Base-by-base conservation (phyloP, 1,139 yeast genomes). In the Hansenula lynferdii region DNA sequence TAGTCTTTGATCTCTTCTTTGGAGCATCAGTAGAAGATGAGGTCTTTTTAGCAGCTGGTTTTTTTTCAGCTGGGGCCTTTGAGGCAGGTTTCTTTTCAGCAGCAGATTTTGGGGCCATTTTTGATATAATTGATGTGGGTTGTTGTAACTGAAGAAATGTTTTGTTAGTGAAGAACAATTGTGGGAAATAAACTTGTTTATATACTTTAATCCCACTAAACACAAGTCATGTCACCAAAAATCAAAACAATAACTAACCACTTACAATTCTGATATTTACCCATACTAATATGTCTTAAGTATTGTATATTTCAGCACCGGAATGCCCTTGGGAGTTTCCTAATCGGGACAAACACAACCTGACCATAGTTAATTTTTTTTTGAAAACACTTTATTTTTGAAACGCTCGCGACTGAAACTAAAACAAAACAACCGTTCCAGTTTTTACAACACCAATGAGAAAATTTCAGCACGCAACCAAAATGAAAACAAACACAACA, bases 1-100 rank as follows among this genome's bases (percentile, higher is more conserved):
- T 89, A 61, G 94, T 75, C 85, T 90, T 92, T 60, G 90, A 67
- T 80, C 96, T 89, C 89, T 86, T 92, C 83, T 90, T 92, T 68
- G 82, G 72, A 61, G 82, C 94, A 48, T 85, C 80, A 49, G 79
- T 64, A 47, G 78, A 64, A 42, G 77, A 60, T 55, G 90, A 77
- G 63, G 97, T 90, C 79, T 92, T 92, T 82, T 92, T 92, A 42
- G 54, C 54, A 66, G 86, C 87, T 68, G 90, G 89, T 76, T 87
- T 90, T 85, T 90, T 90, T 72, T 86, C 95, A 73, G 96, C 96
- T 67, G 95, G 96, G 61, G 97, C 96, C 77, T 92, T 90, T 61
- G 97, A 90, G 68, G 97, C 97, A 65, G 96, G 96, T 79, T 87
- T 87, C 86, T 89, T 89, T 75, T 89, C 96, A 70, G 95, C 92